Evolutionary conservation across 2,329 filamentous ascomycete genomes (phyloP).

Genomic region (Helminthosporium solani): DNA sequence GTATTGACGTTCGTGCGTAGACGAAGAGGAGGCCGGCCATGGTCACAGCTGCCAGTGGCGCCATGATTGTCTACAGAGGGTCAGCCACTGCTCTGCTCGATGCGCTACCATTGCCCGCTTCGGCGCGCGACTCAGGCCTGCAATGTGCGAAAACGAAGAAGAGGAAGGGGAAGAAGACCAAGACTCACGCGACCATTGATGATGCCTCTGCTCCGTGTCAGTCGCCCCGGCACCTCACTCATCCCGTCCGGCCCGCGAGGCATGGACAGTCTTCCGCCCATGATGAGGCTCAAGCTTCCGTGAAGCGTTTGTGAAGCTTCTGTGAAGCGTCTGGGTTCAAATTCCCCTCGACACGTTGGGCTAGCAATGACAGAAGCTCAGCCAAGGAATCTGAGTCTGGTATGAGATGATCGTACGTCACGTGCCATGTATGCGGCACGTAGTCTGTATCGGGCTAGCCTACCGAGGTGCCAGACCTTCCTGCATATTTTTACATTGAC

Average conservation of each 20-base stretch:
- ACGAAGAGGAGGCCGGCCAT: slow-evolving; percentile 62
- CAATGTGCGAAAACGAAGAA: too few relatives aligned
- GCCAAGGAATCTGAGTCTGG: too few relatives aligned
- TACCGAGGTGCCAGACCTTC: not conserved
- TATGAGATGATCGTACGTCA: not conserved
- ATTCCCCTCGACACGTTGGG: too few relatives aligned
- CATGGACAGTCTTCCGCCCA: slow-evolving; percentile 51
- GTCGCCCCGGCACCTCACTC: slow-evolving; percentile 42
- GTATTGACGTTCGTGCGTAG: slow-evolving; percentile 66
- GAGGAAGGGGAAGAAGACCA: too few relatives aligned
- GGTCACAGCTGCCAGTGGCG: slow-evolving; percentile 62
- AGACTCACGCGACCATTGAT: slow-evolving; percentile 38
- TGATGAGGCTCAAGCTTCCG: slow-evolving; percentile 19
- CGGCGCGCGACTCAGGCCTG: too few relatives aligned
- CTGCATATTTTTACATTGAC: not conserved
- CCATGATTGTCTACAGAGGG: slow-evolving; percentile 52
- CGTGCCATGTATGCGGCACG: not conserved
- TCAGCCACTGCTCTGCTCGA: slow-evolving; percentile 2
- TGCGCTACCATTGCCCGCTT: too few relatives aligned
- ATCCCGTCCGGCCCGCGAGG: slow-evolving; percentile 47
- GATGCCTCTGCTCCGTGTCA: slow-evolving; percentile 32
- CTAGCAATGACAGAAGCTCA: too few relatives aligned
- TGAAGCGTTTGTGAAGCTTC: too few relatives aligned
- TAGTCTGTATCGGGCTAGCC: not conserved
- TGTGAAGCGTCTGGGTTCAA: too few relatives aligned